Conservation (phyloP, 331 rosid species). For the Telfairia occidentalis region DNA sequence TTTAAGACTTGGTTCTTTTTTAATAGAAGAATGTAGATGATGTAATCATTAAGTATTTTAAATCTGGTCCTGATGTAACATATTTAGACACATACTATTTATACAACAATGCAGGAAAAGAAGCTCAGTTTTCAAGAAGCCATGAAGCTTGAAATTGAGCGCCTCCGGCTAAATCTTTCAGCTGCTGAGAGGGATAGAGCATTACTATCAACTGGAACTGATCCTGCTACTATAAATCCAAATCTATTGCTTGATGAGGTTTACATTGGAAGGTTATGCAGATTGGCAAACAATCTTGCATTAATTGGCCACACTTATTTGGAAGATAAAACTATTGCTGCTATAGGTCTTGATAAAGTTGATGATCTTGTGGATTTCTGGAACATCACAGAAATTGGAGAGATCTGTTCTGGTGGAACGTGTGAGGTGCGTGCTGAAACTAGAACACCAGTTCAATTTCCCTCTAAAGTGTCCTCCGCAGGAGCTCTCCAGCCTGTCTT, state of each 20-base stretch:
- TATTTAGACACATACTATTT: neutral
- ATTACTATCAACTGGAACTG: slow-evolving; percentile 66
- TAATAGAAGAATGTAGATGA: slow-evolving; percentile 1
- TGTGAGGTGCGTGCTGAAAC: slow-evolving; percentile 84
- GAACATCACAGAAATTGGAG: slow-evolving; percentile 67
- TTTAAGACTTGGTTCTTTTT: neutral
- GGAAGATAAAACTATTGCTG: slow-evolving; percentile 72
- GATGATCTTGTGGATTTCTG: slow-evolving; percentile 71
- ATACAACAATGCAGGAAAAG: slow-evolving; percentile 39
- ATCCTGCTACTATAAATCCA: slow-evolving; percentile 81
- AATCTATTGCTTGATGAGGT: slow-evolving; percentile 62
- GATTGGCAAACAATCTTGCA: slow-evolving; percentile 68
- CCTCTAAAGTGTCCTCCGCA: slow-evolving; percentile 24
- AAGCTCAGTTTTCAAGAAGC: slow-evolving; percentile 62
- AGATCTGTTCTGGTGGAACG: slow-evolving; percentile 54
- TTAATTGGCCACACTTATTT: slow-evolving; percentile 73
- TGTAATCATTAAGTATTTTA: neutral
- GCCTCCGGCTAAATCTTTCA: slow-evolving; percentile 73
- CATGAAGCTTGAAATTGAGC: slow-evolving; percentile 94
- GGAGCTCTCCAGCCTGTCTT: slow-evolving; percentile 36
- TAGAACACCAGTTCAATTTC: slow-evolving; percentile 19
- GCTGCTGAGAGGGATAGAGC: slow-evolving; percentile 97
- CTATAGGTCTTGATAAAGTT: slow-evolving; percentile 66
- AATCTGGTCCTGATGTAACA: neutral
- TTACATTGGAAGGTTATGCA: slow-evolving; percentile 57